These are phyloP conservation scores for Nakaseomyces sp. DNA, from an alignment of 1,139 yeast genomes.

Conservation along the genomic window DNA sequence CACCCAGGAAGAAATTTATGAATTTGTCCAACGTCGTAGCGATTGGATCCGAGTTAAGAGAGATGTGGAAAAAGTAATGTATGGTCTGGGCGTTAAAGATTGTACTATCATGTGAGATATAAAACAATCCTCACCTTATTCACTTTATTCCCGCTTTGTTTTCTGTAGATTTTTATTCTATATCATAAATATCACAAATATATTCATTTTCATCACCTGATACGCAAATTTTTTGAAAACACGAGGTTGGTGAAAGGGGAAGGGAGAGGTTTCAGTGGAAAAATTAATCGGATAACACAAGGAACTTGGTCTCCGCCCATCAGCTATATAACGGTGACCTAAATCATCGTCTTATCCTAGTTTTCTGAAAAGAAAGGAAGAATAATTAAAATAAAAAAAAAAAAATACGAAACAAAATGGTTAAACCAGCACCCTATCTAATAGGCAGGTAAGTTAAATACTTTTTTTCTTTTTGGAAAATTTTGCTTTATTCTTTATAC, in stretches of 20 bases:
- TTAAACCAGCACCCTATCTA: slow-evolving; percentile 5
- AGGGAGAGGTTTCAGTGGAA: too few species aligned
- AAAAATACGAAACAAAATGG: background rate
- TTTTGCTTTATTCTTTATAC: background rate
- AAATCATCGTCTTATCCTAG: too few species aligned
- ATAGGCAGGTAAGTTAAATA: slow-evolving; percentile 6
- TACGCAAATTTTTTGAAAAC: background rate
- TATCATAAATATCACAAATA: background rate
- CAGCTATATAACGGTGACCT: too few species aligned
- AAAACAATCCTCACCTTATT: too few species aligned
- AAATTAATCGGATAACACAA: too few species aligned
- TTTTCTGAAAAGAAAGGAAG: too few species aligned
- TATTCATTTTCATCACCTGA: background rate
- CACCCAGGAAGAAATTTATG: slow-evolving; percentile 87
- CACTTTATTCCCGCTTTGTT: too few species aligned
- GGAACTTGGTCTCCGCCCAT: too few species aligned
- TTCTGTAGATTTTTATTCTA: background rate
- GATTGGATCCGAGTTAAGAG: slow-evolving; percentile 75
- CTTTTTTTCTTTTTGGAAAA: background rate
- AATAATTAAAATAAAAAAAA: background rate
- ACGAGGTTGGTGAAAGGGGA: too few species aligned
- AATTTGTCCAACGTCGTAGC: slow-evolving; percentile 76
- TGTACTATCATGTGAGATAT: slow-evolving; percentile 35
- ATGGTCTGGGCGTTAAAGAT: slow-evolving; percentile 69
- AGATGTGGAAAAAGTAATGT: slow-evolving; percentile 91